These are phyloP conservation scores for Sporothrix pseudoabietina DNA, from an alignment of 2,329 filamentous ascomycete species.

Conservation along the genomic window DNA sequence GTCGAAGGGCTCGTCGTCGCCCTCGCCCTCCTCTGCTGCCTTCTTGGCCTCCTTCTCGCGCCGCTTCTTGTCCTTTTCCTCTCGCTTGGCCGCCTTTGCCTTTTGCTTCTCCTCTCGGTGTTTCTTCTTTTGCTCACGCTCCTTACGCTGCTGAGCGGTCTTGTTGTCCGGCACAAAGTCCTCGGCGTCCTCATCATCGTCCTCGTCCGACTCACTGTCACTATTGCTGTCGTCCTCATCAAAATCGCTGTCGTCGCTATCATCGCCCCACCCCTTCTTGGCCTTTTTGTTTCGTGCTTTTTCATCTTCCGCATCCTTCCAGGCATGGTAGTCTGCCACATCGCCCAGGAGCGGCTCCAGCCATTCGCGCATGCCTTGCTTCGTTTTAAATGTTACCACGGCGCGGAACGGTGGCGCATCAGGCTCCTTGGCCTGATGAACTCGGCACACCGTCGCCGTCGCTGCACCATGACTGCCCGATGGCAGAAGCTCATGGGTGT, in stretches of 20 bases:
- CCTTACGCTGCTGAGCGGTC: neutral
- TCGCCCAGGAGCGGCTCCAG: conserved; percentile 19
- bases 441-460: conserved; percentile 25
- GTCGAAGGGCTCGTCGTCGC: neutral
- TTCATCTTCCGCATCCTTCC: neutral
- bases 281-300: neutral
- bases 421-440: conserved; percentile 11
- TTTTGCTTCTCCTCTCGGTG: neutral
- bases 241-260: neutral
- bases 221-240: neutral
- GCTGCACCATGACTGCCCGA: conserved; percentile 29
- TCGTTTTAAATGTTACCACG: neutral
- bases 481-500: conserved; percentile 28
- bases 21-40: neutral
- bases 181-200: neutral
- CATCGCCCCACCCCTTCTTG: neutral
- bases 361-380: conserved; percentile 9
- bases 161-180: neutral
- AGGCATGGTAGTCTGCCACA: neutral
- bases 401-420: conserved; percentile 1
- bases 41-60: neutral
- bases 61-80: neutral
- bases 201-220: neutral
- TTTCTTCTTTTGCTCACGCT: neutral
- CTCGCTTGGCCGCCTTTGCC: neutral